Percentiles rank a stretch among this genome's conserved stretches.
These are phyloP conservation scores for Stereum hirsutum DNA, from an alignment of 1,284 basidiomycete genomes.

Conservation along the genomic window DNA sequence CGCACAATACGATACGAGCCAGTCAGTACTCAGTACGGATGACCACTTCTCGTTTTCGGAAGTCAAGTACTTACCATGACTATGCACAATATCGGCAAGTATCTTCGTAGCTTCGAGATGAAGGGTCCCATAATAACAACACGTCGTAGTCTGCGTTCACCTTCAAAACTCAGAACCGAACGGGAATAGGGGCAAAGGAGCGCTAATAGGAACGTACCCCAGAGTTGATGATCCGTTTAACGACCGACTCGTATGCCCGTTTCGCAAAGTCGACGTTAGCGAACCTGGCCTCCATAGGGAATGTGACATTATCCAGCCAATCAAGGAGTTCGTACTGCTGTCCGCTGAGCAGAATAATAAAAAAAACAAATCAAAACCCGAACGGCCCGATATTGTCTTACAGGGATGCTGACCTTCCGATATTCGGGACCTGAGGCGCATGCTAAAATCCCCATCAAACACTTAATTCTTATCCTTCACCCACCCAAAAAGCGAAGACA, in stretches of 20 bases:
- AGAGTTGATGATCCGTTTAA: slow-evolving; percentile 64
- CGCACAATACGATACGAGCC: no score
- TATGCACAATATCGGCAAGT: slow-evolving; percentile 70
- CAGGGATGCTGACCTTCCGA: slow-evolving; percentile 49
- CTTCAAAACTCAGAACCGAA: background rate
- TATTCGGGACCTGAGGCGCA: slow-evolving; percentile 82
- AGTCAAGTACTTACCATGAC: slow-evolving; percentile 36
- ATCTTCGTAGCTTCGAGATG: slow-evolving; percentile 78
- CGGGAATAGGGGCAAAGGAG: slow-evolving; percentile 1
- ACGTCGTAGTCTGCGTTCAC: slow-evolving; percentile 75
- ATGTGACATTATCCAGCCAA: slow-evolving; percentile 85
- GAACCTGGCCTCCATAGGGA: slow-evolving; percentile 84
- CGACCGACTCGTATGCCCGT: slow-evolving; percentile 64
- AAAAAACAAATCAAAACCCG: background rate
- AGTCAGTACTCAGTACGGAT: slow-evolving; percentile 3
- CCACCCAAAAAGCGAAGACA: background rate
- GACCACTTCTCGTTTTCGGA: background rate
- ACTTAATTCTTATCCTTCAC: background rate
- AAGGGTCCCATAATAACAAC: slow-evolving; percentile 85
- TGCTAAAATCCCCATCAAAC: slow-evolving; percentile 41
- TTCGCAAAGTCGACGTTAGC: slow-evolving; percentile 65
- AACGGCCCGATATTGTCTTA: background rate
- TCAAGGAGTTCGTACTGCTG: slow-evolving; percentile 82
- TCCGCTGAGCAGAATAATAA: slow-evolving; percentile 37
- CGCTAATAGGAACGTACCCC: slow-evolving; percentile 46